These are phyloP conservation scores for Physocladia obscura DNA, from an alignment of 192 early-diverging fungal genomes.

Conservation along the genomic window DNA sequence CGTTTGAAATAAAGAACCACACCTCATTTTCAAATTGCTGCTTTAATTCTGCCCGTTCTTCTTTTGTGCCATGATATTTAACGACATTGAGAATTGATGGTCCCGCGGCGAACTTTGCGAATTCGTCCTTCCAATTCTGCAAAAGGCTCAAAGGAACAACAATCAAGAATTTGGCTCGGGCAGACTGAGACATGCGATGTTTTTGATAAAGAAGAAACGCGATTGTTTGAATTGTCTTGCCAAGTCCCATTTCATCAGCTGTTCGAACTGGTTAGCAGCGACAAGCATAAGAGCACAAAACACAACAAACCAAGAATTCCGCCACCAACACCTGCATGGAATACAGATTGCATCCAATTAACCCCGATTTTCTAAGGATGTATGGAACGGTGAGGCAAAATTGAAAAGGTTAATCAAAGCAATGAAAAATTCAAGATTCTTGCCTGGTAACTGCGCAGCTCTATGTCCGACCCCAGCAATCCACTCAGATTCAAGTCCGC, in stretches of 20 bases:
- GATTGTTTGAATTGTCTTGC: slow-evolving; percentile 91
- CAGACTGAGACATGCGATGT: slow-evolving; percentile 34
- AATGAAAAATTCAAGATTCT: too few species aligned
- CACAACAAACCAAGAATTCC: not conserved
- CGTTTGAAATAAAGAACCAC: slow-evolving; percentile 33
- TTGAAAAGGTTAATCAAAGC: too few species aligned
- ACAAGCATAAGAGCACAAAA: not conserved
- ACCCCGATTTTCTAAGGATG: not conserved
- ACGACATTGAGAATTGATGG: slow-evolving; percentile 3
- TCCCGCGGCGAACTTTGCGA: slow-evolving; percentile 46
- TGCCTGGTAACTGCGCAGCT: not conserved
- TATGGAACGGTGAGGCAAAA: not conserved
- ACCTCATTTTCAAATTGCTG: slow-evolving; percentile 51
- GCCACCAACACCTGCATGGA: not conserved
- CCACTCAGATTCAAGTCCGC: too few species aligned
- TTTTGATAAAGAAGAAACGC: slow-evolving; percentile 65
- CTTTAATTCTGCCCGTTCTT: slow-evolving; percentile 31
- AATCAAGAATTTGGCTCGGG: slow-evolving; percentile 65
- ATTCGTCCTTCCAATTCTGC: slow-evolving; percentile 87
- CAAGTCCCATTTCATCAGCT: slow-evolving; percentile 52
- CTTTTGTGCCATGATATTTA: slow-evolving; percentile 41
- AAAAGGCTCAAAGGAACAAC: slow-evolving; percentile 76
- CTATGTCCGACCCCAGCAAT: not conserved
- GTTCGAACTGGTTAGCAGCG: not conserved
- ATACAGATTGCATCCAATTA: not conserved